Base-by-base conservation (phyloP, 1,284 basidiomycete genomes). In the Limonomyces culmigenus region DNA sequence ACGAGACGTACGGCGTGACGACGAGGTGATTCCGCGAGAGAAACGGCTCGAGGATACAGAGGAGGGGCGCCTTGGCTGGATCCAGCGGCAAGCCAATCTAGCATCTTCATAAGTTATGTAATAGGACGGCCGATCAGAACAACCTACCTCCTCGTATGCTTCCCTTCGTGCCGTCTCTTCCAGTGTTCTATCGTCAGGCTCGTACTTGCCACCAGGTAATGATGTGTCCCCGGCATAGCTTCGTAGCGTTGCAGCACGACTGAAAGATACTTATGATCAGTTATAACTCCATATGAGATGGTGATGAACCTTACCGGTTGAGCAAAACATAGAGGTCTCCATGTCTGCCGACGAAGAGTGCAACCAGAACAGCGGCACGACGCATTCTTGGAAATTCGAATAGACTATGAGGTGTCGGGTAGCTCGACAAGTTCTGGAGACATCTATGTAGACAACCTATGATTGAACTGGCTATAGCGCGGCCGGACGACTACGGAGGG, bases 151-250 rank as follows among this genome's bases (percentile, higher is more conserved):
- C 49, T 81, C 77, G 40, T 65, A 78, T 0, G 77, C 76, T 51
- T 80, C 76, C 19, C 84, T 63, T 40, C 84, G 84, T 14, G 85
- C 86, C 2, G 85, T 80, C 42, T 77, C 77, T 50, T 88, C 85
- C 11, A 75, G 58, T 30, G 66, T 71, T 42, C 48, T 51, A 50
- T 89, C 86, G 15, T 58, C 61, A 2, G 60, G 59, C 19, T 89
- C 86, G 14, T 75, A 65, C 48, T 76, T 85, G 0, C 86, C 85
- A 3, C 86, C 86, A 1, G 85, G 85, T 3, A 89, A 54, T 2
- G 81, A 77, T 0, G 86, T 89, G 51, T 89, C 85, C 0, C 81
- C 79, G 1, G 84, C 80, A 45, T 80, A 91, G 3, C 75, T 67
- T 30, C 74, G 61, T 47, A 89, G 55, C 1, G 67, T 68, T 0